phyloP scores from a whole-genome alignment of 805 yeast species.

The Ogataea pini region DNA sequence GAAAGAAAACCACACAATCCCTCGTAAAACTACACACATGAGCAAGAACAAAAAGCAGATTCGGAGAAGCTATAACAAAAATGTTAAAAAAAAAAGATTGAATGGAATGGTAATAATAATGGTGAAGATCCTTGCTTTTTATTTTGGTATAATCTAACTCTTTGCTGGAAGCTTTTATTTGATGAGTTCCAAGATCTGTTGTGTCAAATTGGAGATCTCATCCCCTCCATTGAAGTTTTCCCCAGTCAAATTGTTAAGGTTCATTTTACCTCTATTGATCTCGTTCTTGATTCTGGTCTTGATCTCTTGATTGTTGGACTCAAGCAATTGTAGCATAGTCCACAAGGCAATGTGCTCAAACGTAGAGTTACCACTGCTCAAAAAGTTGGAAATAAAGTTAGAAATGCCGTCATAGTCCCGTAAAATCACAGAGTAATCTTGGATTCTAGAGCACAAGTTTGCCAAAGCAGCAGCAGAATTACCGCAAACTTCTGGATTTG shows the following conservation, averaged over 20 bases:
- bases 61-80: not conserved
- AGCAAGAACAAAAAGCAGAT: constrained; percentile 1
- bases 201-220: constrained; percentile 39
- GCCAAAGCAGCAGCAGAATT: constrained; percentile 98
- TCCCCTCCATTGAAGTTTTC: constrained; percentile 37
- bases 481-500: constrained; percentile 94
- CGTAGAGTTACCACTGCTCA: constrained; percentile 83
- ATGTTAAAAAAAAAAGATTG: not conserved
- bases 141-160: constrained; percentile 2
- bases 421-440: constrained; percentile 76
- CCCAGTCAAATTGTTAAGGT: constrained; percentile 36
- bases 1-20: not conserved
- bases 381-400: constrained; percentile 78
- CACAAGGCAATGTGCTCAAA: constrained; percentile 97
- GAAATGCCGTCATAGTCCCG: constrained; percentile 88
- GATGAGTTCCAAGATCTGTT: constrained; percentile 38
- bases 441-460: constrained; percentile 87
- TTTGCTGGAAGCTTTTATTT: constrained; percentile 22
- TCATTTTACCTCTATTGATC: constrained; percentile 35
- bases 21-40: not conserved
- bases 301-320: constrained; percentile 73
- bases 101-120: too few relatives aligned
- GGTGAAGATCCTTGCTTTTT: not conserved
- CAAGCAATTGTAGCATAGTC: constrained; percentile 92
- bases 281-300: constrained; percentile 38